A percentile compares a stretch with the other conserved stretches of the same genome.
These are phyloP conservation scores for Massospora cicadina DNA, from an alignment of 371 early-diverging fungal species.

Conservation along the genomic window DNA sequence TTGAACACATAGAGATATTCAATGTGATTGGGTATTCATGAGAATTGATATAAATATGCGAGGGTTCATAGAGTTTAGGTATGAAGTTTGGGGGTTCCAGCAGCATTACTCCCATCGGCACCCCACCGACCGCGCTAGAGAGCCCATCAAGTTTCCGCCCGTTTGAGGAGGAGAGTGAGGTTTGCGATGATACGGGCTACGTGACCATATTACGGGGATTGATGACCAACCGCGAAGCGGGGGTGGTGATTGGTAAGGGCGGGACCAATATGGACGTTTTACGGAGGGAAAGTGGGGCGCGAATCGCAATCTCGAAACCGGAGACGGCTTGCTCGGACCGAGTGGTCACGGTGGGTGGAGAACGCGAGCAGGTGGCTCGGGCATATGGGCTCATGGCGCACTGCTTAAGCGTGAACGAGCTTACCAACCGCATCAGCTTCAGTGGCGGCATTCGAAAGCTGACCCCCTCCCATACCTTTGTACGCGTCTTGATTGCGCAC, in stretches of 20 bases:
- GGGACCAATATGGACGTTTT: slow-evolving; percentile 68
- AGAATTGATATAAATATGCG: no score
- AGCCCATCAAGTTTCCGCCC: background rate
- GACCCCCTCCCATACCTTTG: slow-evolving; percentile 16
- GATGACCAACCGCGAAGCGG: slow-evolving; percentile 65
- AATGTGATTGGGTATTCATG: no score
- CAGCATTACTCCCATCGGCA: background rate
- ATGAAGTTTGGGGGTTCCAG: no score
- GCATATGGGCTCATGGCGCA: background rate
- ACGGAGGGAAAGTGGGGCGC: slow-evolving; percentile 40
- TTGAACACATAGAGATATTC: no score
- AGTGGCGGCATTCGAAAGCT: background rate
- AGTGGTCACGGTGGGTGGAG: slow-evolving; percentile 52
- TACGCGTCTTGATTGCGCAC: slow-evolving; percentile 66
- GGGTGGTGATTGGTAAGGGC: slow-evolving; percentile 62
- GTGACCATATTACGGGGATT: slow-evolving; percentile 34
- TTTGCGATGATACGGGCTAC: background rate
- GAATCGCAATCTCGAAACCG: slow-evolving; percentile 36
- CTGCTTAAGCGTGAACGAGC: background rate
- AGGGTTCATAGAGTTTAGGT: no score
- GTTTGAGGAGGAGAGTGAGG: background rate
- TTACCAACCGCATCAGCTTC: background rate
- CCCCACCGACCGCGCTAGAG: background rate
- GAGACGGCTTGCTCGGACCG: slow-evolving; percentile 53
- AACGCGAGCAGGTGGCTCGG: slow-evolving; percentile 31